A percentile compares a stretch with the other conserved stretches of the same genome.
phyloP scores from a whole-genome alignment of 768 basidiomycete species.

The Psilocybe sp. region DNA sequence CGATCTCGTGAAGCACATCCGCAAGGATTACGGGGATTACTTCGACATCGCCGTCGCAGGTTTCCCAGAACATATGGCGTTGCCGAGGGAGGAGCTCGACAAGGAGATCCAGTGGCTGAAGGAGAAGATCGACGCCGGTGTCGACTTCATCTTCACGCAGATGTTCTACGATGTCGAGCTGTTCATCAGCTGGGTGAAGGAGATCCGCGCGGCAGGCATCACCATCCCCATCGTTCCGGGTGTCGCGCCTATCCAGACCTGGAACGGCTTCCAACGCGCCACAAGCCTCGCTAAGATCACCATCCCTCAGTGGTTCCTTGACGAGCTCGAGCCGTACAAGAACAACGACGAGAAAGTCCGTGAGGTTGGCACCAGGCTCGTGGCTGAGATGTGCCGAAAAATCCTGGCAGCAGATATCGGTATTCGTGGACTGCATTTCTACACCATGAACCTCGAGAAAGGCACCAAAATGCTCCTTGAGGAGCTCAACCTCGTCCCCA shows the following conservation, averaged over 20 bases:
- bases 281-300: slow-evolving; percentile 74
- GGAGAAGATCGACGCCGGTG: slow-evolving; percentile 88
- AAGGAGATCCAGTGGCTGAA: slow-evolving; percentile 85
- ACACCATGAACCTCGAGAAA: slow-evolving; percentile 96
- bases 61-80: slow-evolving; percentile 79
- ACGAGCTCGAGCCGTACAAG: slow-evolving; percentile 81
- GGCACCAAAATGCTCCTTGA: slow-evolving; percentile 94
- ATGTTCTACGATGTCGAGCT: slow-evolving; percentile 96
- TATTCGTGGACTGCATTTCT: slow-evolving; percentile 90
- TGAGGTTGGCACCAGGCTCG: slow-evolving; percentile 89
- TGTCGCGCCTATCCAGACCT: slow-evolving; percentile 94
- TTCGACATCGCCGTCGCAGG: slow-evolving; percentile 95
- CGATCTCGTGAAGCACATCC: slow-evolving; percentile 90
- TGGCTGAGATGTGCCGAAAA: slow-evolving; percentile 89
- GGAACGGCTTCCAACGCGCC: slow-evolving; percentile 89
- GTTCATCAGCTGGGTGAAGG: slow-evolving; percentile 89
- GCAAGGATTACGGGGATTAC: slow-evolving; percentile 79
- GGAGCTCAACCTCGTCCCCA: slow-evolving; percentile 84
- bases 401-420: slow-evolving; percentile 80
- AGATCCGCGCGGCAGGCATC: slow-evolving; percentile 81
- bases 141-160: slow-evolving; percentile 94
- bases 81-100: slow-evolving; percentile 70
- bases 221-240: slow-evolving; percentile 89
- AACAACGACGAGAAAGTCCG: slow-evolving; percentile 92
- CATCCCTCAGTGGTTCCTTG: slow-evolving; percentile 74